phyloP scores from a whole-genome alignment of 495 filamentous ascomycete species.

The Penicillium paradoxum region DNA sequence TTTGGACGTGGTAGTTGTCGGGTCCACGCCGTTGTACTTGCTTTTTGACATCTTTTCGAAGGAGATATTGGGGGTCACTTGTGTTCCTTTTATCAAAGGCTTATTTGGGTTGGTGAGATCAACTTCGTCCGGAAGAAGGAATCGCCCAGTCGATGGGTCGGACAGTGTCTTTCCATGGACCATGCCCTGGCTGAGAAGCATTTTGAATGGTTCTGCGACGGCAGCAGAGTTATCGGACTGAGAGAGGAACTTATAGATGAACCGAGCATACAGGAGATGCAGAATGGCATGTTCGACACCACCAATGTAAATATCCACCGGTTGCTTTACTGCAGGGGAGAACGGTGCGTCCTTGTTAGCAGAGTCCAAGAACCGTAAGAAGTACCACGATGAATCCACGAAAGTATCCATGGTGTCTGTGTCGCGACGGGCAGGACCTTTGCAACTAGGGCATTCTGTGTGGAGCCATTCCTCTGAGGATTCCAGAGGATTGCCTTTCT shows the following conservation, averaged over 20 bases:
- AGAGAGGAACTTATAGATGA: constrained; percentile 82
- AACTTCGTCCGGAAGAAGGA: constrained; percentile 73
- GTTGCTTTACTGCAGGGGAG: constrained; percentile 53
- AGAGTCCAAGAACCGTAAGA: constrained; percentile 69
- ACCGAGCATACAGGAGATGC: constrained; percentile 86
- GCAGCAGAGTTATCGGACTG: constrained; percentile 39
- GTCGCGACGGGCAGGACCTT: constrained; percentile 65
- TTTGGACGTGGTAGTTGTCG: constrained; percentile 58
- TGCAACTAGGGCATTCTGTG: constrained; percentile 69
- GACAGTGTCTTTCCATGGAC: constrained; percentile 81
- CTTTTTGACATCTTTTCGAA: constrained; percentile 97
- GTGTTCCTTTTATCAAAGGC: constrained; percentile 57
- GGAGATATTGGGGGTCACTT: constrained; percentile 51
- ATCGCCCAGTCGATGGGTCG: constrained; percentile 68
- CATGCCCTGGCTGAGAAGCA: constrained; percentile 84
- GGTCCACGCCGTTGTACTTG: constrained; percentile 91
- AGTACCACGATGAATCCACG: constrained; percentile 93
- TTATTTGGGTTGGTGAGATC: constrained; percentile 53
- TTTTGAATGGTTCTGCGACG: constrained; percentile 67
- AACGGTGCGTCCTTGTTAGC: constrained; percentile 59
- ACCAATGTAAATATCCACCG: constrained; percentile 82
- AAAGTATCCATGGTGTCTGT: constrained; percentile 97
- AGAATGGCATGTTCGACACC: constrained; percentile 88
- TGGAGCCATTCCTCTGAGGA: constrained; percentile 68
- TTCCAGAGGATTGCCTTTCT: constrained; percentile 72